phyloP scores from a whole-genome alignment of 2,329 filamentous ascomycete genomes.

The Clarireedia hainanense region DNA sequence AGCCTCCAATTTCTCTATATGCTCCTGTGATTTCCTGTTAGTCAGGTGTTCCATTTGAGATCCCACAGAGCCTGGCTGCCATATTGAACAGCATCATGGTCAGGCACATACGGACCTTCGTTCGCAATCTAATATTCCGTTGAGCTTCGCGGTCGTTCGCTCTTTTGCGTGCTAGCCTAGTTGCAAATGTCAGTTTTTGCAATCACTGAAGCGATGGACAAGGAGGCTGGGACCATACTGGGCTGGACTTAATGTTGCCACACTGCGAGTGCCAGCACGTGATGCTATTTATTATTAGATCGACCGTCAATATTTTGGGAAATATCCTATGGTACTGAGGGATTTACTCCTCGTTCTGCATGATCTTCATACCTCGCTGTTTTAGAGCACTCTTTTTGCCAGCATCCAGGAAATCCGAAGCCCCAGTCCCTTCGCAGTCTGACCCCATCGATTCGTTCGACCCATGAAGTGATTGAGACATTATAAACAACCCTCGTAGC shows the following conservation, averaged over 20 bases:
- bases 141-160: slow-evolving; percentile 90
- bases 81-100: too few relatives aligned
- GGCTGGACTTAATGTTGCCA: slow-evolving; percentile 57
- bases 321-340: background rate
- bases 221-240: background rate
- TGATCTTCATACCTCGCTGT: slow-evolving; percentile 20
- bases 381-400: slow-evolving; percentile 6
- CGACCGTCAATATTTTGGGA: background rate
- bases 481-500: background rate
- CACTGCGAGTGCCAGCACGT: slow-evolving; percentile 57
- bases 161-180: slow-evolving; percentile 80
- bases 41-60: background rate
- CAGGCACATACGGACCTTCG: background rate
- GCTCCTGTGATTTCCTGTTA: slow-evolving; percentile 35
- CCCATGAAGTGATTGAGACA: background rate
- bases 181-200: too few relatives aligned
- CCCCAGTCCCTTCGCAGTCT: background rate
- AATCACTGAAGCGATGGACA: background rate
- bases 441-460: background rate
- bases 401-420: background rate
- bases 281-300: slow-evolving; percentile 22
- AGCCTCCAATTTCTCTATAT: slow-evolving; percentile 71
- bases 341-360: background rate
- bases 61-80: too few relatives aligned
- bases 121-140: slow-evolving; percentile 47